These are phyloP conservation scores for Acacia confusa DNA, from an alignment of 306 rosid species.

Conservation along the genomic window DNA sequence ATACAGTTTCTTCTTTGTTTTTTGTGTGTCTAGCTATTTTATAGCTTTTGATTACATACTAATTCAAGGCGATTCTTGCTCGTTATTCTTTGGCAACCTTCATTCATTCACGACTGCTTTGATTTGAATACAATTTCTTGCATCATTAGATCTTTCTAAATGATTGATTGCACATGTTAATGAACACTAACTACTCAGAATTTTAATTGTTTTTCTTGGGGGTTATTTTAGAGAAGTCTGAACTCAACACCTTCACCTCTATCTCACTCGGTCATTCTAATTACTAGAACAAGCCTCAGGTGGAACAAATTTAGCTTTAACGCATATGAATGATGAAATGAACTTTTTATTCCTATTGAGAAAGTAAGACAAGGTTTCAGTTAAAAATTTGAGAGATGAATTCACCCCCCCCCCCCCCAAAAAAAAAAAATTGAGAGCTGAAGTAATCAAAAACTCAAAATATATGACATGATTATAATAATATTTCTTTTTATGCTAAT, in stretches of 20 bases:
- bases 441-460: not conserved
- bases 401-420: too few species aligned
- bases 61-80: conserved; percentile 13
- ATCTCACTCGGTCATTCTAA: not conserved
- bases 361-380: not conserved
- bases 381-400: not conserved
- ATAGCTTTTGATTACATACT: conserved; percentile 29
- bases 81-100: conserved; percentile 23
- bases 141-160: not conserved
- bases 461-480: too few species aligned
- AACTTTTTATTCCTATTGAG: not conserved
- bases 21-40: conserved; percentile 1
- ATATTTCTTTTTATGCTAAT: too few species aligned
- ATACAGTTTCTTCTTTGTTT: conserved; percentile 17
- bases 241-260: not conserved
- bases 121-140: not conserved
- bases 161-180: not conserved
- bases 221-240: too few species aligned
- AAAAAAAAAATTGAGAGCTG: not conserved
- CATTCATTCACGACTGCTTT: not conserved
- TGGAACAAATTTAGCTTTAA: not conserved
- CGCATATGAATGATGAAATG: not conserved
- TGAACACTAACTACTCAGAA: not conserved
- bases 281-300: not conserved
- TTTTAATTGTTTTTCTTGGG: too few species aligned